A percentile compares a stretch with the other conserved stretches of the same genome.
Conservation (phyloP, 805 yeast species). For the Candida xiaguanensis region DNA sequence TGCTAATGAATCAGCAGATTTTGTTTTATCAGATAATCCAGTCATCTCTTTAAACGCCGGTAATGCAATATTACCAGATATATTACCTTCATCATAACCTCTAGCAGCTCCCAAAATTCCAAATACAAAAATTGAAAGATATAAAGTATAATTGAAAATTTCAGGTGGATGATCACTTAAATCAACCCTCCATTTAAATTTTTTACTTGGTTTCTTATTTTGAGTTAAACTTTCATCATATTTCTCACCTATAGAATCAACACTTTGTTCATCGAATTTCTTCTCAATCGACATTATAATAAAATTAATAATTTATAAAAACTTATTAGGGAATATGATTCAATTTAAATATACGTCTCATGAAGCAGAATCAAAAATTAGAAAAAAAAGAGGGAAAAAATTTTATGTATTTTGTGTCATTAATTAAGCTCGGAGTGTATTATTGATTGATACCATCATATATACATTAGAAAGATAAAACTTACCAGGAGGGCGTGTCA, state of each 20-base stretch:
- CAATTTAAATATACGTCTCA: neutral
- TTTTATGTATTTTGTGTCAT: neutral
- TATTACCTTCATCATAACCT: conserved; percentile 54
- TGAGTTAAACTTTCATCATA: neutral
- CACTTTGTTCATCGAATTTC: conserved; percentile 4
- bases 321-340: neutral
- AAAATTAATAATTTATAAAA: no score
- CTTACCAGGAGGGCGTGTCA: no score
- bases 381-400: neutral
- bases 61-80: conserved; percentile 43
- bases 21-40: conserved; percentile 37
- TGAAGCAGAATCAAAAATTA: neutral
- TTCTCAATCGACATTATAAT: neutral
- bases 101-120: conserved; percentile 54
- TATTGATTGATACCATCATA: no score
- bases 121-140: conserved; percentile 41
- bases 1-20: conserved; percentile 32
- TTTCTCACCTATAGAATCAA: conserved; percentile 5
- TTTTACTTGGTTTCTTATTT: neutral
- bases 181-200: conserved; percentile 20
- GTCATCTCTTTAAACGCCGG: conserved; percentile 37
- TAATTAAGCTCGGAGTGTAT: neutral
- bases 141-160: conserved; percentile 43
- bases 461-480: no score
- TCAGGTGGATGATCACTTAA: conserved; percentile 27